A percentile compares a stretch with the other conserved stretches of the same genome.
Conservation (phyloP, 768 basidiomycete species). For the Serpula lacrymans region DNA sequence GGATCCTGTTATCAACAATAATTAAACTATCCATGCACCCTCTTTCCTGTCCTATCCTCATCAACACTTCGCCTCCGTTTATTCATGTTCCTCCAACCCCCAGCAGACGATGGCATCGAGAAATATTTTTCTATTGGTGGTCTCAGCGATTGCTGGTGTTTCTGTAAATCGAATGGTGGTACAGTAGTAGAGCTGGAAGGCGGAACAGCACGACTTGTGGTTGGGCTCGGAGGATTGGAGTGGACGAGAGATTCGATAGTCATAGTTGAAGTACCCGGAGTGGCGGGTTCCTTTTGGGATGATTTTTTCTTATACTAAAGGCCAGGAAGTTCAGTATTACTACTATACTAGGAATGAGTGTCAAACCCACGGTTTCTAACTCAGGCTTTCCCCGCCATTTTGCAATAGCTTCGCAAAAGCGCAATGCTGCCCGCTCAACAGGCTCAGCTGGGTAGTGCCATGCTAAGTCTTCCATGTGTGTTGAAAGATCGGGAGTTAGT, state of each 20-base stretch:
- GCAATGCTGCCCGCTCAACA: conserved; percentile 70
- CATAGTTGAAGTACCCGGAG: conserved; percentile 40
- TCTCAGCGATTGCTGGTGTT: conserved; percentile 17
- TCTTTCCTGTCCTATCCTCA: conserved; percentile 23
- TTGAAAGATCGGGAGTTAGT: conserved; percentile 69
- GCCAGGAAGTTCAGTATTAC: conserved; percentile 14
- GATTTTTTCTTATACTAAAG: conserved; percentile 57
- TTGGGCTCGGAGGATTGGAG: conserved; percentile 64
- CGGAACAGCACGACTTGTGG: conserved; percentile 21
- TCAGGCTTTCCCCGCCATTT: conserved; percentile 85
- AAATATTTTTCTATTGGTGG: conserved; percentile 40
- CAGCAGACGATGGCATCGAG: conserved; percentile 14
- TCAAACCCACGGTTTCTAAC: conserved; percentile 58
- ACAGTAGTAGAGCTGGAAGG: conserved; percentile 4
- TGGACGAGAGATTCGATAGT: conserved; percentile 66
- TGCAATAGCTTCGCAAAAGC: conserved; percentile 80
- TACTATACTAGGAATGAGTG: neutral
- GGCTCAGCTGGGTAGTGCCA: conserved; percentile 82
- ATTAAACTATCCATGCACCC: conserved; percentile 11
- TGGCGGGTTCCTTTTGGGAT: conserved; percentile 20
- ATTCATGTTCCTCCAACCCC: conserved; percentile 15
- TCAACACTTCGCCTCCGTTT: conserved; percentile 26
- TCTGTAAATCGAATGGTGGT: conserved; percentile 1
- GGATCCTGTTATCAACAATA: too few species aligned
- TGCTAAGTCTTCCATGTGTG: conserved; percentile 69